Evolutionary conservation across 495 filamentous ascomycete species (phyloP), one percentile per base, ranked within the genome.

Genomic region (Aspergillus conjunctus): DNA sequence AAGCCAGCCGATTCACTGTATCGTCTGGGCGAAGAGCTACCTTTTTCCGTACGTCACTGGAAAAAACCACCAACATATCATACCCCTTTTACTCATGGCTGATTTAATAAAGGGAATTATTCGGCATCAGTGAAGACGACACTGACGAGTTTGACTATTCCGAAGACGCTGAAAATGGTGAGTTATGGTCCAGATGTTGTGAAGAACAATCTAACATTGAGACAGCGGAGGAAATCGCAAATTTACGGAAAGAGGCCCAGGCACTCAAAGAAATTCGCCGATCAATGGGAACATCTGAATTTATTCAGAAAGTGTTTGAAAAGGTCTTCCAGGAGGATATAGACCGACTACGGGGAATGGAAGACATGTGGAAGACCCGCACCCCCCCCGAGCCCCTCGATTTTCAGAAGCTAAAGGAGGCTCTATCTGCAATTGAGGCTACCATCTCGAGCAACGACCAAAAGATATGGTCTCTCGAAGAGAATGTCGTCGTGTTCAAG

Each of bases 11-110:
- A 97, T 99, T 26, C 94, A 99, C 72, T 98, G 94, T 77, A 99
- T 99, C 49, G 93, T 98, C n/a, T 99, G 94, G 94, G 93, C 84
- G 0, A 99, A 98, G 79, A 96, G 91, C 68, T 98, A 96, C 68
- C 84, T 99, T 12, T 86, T 98, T 59, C 91, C 90, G 83, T 87
- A 76, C 62, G 78, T 66, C 21, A 3, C 14, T 43, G 11, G n/a
- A 0, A 22, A n/a, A 6, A 37, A 1, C 15, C 8, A 31, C 5
- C n/a, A 48, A 17, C 20, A 18, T 10, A 3, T 30, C 7, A 15
- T 21, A 2, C 15, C 7, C 5, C 14, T 20, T 30, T 22, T 9
- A 5, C n/a, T 1, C 7, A 32, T 34, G 9, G 44, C 67, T 77
- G 52, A 74, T 34, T 20, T 3, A 3, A 17, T 52, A 0, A 45